Conservation (phyloP, 106 monocot genomes). For the Platanthera guangdongensis region DNA sequence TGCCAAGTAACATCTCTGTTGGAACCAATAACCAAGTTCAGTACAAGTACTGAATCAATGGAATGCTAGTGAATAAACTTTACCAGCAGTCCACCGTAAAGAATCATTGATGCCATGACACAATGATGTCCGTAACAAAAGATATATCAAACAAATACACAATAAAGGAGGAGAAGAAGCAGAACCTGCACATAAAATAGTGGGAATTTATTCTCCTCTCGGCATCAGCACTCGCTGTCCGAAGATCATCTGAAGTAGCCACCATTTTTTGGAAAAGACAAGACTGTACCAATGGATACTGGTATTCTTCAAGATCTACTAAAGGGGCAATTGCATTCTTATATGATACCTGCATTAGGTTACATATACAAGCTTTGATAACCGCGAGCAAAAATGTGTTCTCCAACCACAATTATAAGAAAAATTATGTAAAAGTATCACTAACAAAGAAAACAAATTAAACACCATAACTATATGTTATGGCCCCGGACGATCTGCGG, state of each 20-base stretch:
- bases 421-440: not conserved
- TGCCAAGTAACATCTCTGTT: too few species aligned
- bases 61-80: too few species aligned
- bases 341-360: slow-evolving; percentile 54
- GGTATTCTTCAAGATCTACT: slow-evolving; percentile 67
- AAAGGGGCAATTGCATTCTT: slow-evolving; percentile 59
- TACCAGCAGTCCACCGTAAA: not conserved
- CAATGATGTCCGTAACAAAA: not conserved
- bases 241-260: slow-evolving; percentile 50
- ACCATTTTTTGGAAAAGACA: slow-evolving; percentile 84
- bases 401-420: not conserved
- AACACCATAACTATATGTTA: not conserved
- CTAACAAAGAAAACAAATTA: not conserved
- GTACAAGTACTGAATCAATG: too few species aligned
- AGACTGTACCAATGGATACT: slow-evolving; percentile 82
- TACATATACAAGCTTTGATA: not conserved
- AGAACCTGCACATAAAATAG: slow-evolving; percentile 60
- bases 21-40: too few species aligned
- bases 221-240: slow-evolving; percentile 71
- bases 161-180: slow-evolving; percentile 6
- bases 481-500: too few species aligned
- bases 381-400: not conserved
- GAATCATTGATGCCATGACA: not conserved
- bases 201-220: slow-evolving; percentile 73
- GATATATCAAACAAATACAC: not conserved